Evolutionary conservation across 2,329 filamentous ascomycete species (phyloP).

Genomic region (Thelonectria olida): DNA sequence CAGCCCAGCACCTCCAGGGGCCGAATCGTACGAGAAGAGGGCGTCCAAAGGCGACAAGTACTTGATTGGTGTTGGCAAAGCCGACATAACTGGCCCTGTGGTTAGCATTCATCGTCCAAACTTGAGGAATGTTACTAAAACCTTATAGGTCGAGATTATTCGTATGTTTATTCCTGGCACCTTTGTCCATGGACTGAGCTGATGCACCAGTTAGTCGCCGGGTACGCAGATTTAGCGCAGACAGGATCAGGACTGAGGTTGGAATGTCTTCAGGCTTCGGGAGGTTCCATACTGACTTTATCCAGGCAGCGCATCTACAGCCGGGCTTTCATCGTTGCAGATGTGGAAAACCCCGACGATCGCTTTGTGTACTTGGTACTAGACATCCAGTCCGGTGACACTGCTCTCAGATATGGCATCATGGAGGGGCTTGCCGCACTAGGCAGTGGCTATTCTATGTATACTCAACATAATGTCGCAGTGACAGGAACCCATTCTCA

Average conservation of each 20-base stretch:
- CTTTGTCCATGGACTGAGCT: conserved; percentile 71
- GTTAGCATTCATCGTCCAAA: conserved; percentile 52
- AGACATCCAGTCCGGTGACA: conserved; percentile 89
- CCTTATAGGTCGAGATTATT: conserved; percentile 72
- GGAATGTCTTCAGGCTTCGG: too few species aligned
- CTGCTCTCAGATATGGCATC: conserved; percentile 87
- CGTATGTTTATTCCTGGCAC: neutral
- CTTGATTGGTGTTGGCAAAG: conserved; percentile 65
- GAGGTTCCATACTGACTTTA: too few species aligned
- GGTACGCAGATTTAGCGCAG: conserved; percentile 81
- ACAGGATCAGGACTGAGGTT: conserved; percentile 84
- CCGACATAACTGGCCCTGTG: conserved; percentile 75
- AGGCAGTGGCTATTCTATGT: conserved; percentile 77
- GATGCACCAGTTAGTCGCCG: neutral
- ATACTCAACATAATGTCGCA: conserved; percentile 83
- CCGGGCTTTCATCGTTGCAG: conserved; percentile 86
- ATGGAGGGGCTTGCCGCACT: conserved; percentile 75
- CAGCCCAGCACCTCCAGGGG: neutral
- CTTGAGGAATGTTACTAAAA: neutral
- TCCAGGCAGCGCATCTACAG: conserved; percentile 89
- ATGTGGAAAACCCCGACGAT: conserved; percentile 70
- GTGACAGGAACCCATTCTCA: conserved; percentile 95
- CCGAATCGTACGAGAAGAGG: neutral
- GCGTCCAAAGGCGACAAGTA: conserved; percentile 48
- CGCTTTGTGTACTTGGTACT: conserved; percentile 89